Evolutionary conservation across 2,329 filamentous ascomycete genomes (phyloP), one percentile per base, ranked within the genome.

Genomic region (Colletotrichum sp.): DNA sequence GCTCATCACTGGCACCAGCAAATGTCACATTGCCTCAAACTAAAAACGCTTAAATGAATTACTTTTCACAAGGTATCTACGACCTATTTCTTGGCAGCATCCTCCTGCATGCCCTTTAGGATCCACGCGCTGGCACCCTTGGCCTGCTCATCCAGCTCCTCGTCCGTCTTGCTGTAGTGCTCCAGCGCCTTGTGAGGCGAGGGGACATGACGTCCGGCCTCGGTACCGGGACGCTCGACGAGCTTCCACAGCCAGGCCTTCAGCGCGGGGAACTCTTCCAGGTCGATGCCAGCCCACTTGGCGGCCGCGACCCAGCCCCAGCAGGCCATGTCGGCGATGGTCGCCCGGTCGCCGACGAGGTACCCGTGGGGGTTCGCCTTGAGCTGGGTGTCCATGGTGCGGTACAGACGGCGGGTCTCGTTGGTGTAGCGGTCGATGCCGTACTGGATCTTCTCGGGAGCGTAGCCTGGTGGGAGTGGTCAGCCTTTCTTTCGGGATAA

Each of bases 351-450:
- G 43, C 93, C 94, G 58, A 93, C 91, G 15, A 93, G 83, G 80
- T 87, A 93, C 15, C 89, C 90, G 0, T 87, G 89, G 4, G 82
- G 80, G 7, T 88, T 88, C 79, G 87, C 87, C 75, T 84, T 82
- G 57, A 98, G 90, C 69, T 95, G 92, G 62, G 89, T 90, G 79
- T 98, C 92, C 73, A 98, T 86, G 24, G 95, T 93, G 66, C 91
- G 87, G 85, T 97, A 98, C 3, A 98, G 87, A 16, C 95, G 92
- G n/a, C 93, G 89, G 0, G 93, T 95, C 85, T 98, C 95, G 81
- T 95, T 97, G 80, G 88, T 86, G 85, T 98, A 98, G 62, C 95
- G 90, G 80, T 94, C 91, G 69, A 97, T 91, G 75, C 93, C 95
- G 81, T 98, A 98, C 79, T 92, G 87, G 78, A 98, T 96, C 81